Evolutionary conservation across 371 early-diverging fungal genomes (phyloP), one percentile per base, ranked within the genome.

Genomic region (Circinella umbellata): DNA sequence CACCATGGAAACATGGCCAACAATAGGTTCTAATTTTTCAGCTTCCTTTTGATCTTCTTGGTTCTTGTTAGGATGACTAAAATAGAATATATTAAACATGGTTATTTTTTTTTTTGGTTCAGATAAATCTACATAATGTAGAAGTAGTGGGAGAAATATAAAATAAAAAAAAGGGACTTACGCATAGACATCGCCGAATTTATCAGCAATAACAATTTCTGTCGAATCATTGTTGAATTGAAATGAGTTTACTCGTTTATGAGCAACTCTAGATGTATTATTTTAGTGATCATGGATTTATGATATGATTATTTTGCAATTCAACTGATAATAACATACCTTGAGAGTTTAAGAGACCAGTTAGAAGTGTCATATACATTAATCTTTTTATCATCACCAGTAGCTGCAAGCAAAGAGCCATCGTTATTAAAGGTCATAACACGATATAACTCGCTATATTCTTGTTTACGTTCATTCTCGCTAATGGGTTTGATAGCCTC

Each of bases 1-100:
- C 1, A 96, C 79, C 85, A 97, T 94, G 4, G 98, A 97, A 4
- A 98, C 97, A 74, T 98, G 98, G 34, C 99, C 99, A 9, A 96
- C 79, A 39, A 97, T 77, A 34, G 95, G 88, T 47, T 85, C 77
- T 15, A 86, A 74, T 54, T 87, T 80, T 37, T 72, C 72, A n/a
- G 83, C 76, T 11, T 69, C 77, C 8, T 84, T 80, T 17, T 73
- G 65, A 35, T 68, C 62, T 55, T 64, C 59, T 14, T 42, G 42
- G 3, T 70, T 68, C 35, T 80, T 75, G 7, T 65, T 48, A n/a
- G 78, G 74, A 69, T 77, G 84, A 63, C 80, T 85, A 54, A 18
- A 49, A 27, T 27, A 2, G 46, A 27, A 27, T 46, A 27, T 27
- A 27, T 27, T 27, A 27, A 27, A 27, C 27, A 27, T 1, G 27